phyloP scores from a whole-genome alignment of 805 yeast genomes.

The Brettanomyces bruxellensis region DNA sequence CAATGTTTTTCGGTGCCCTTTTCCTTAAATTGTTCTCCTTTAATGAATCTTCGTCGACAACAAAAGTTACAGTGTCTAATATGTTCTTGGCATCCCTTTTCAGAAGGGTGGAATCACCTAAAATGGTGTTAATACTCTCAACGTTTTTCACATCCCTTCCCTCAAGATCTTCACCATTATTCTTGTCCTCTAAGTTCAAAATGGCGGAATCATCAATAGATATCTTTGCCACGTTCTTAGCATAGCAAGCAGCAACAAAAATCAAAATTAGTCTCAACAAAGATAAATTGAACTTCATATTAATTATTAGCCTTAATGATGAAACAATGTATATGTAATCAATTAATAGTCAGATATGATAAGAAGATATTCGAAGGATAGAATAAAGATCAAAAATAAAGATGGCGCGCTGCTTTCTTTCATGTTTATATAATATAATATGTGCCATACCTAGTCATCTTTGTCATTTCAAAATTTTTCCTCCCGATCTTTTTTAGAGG shows the following conservation, averaged over 20 bases:
- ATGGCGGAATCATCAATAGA: background rate
- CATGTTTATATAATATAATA: too few relatives aligned
- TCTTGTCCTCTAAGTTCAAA: background rate
- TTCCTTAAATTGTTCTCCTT: slow-evolving; percentile 1
- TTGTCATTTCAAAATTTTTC: too few relatives aligned
- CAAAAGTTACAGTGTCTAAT: background rate
- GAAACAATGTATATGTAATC: too few relatives aligned
- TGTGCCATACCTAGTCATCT: too few relatives aligned
- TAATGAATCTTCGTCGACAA: slow-evolving; percentile 6
- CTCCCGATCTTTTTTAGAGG: too few relatives aligned
- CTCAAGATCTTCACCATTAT: background rate
- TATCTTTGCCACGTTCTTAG: background rate
- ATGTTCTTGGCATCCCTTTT: slow-evolving; percentile 1
- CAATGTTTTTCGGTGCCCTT: slow-evolving; percentile 11
- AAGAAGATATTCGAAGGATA: too few relatives aligned
- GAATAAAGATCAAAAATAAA: too few relatives aligned
- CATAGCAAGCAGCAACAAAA: background rate
- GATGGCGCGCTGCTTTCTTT: too few relatives aligned
- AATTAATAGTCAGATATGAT: too few relatives aligned
- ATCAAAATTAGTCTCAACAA: too few relatives aligned
- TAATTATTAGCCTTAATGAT: too few relatives aligned
- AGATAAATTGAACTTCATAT: too few relatives aligned
- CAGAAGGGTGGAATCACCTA: background rate
- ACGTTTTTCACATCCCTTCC: slow-evolving; percentile 11
- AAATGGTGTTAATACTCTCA: background rate